Percentiles rank a stretch among this genome's conserved stretches.
phyloP scores from a whole-genome alignment of 1,139 yeast species.

The Tardiomyces digboiensis region DNA sequence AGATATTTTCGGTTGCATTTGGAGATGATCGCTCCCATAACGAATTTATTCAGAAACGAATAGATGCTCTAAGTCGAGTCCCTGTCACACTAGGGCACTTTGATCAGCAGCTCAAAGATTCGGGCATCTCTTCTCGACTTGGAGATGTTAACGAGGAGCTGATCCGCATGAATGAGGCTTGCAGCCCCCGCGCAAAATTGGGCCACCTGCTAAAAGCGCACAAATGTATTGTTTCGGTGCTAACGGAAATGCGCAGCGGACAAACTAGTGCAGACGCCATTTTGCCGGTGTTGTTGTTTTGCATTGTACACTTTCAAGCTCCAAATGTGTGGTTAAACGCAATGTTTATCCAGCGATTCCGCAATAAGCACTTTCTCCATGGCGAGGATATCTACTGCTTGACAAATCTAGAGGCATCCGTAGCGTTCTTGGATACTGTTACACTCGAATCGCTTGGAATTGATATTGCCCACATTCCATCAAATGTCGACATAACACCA shows the following conservation, averaged over 20 bases:
- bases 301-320: conserved; percentile 35
- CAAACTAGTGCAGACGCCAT: conserved; percentile 39
- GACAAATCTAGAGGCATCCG: conserved; percentile 57
- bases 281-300: conserved; percentile 44
- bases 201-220: conserved; percentile 32
- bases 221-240: conserved; percentile 27
- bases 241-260: conserved; percentile 14
- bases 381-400: conserved; percentile 50
- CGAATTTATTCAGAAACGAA: conserved; percentile 17
- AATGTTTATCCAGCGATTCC: conserved; percentile 45
- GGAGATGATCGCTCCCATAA: conserved; percentile 19
- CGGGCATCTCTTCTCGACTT: conserved; percentile 8
- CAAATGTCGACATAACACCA: conserved; percentile 14
- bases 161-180: conserved; percentile 21
- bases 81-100: conserved; percentile 19
- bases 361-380: conserved; percentile 35
- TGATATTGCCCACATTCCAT: conserved; percentile 10
- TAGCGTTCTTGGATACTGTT: conserved; percentile 42
- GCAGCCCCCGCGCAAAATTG: conserved; percentile 33
- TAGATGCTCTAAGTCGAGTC: conserved; percentile 17
- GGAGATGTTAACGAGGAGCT: conserved; percentile 7
- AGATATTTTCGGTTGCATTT: conserved; percentile 23
- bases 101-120: conserved; percentile 18
- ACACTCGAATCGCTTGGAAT: conserved; percentile 32
- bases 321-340: conserved; percentile 41